Evolutionary conservation across 768 basidiomycete genomes (phyloP).

Genomic region (Gautieria morchelliformis): DNA sequence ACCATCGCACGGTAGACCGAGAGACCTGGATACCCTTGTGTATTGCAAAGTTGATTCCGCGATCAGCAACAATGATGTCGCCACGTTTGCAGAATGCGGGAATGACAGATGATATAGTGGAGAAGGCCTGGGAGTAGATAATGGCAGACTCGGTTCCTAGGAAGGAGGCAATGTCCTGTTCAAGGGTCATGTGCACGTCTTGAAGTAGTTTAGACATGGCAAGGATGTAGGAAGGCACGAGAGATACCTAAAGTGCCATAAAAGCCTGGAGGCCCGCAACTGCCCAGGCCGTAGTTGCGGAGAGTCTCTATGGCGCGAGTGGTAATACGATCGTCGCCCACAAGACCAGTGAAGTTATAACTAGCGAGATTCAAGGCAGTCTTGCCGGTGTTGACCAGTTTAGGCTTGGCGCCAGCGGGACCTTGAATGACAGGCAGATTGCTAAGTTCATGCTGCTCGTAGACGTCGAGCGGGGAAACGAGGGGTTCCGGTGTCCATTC

Average conservation of each 20-base stretch:
- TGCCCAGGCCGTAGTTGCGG: slow-evolving; percentile 84
- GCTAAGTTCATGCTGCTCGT: slow-evolving; percentile 60
- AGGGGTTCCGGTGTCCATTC: slow-evolving; percentile 92
- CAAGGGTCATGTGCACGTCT: slow-evolving; percentile 91
- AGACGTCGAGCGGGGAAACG: slow-evolving; percentile 45
- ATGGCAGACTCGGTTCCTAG: slow-evolving; percentile 83
- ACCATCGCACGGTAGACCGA: slow-evolving; percentile 88
- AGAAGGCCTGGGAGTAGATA: slow-evolving; percentile 89
- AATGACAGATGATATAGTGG: slow-evolving; percentile 87
- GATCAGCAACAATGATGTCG: slow-evolving; percentile 96
- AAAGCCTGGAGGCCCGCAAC: slow-evolving; percentile 94
- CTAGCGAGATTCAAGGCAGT: slow-evolving; percentile 77
- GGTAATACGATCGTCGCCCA: slow-evolving; percentile 82
- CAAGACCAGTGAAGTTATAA: slow-evolving; percentile 85
- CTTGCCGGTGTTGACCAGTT: slow-evolving; percentile 61
- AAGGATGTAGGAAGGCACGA: background rate
- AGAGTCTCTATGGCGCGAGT: slow-evolving; percentile 76
- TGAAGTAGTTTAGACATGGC: background rate
- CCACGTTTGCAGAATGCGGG: slow-evolving; percentile 97
- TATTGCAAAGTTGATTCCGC: slow-evolving; percentile 90
- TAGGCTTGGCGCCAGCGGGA: slow-evolving; percentile 75
- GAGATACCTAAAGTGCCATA: slow-evolving; percentile 87
- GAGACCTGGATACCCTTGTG: slow-evolving; percentile 95
- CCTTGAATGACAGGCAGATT: slow-evolving; percentile 73
- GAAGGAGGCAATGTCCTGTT: slow-evolving; percentile 84